Evolutionary conservation across 2,329 filamentous ascomycete genomes (phyloP).

Genomic region (Trichoderma atrobrunneum): DNA sequence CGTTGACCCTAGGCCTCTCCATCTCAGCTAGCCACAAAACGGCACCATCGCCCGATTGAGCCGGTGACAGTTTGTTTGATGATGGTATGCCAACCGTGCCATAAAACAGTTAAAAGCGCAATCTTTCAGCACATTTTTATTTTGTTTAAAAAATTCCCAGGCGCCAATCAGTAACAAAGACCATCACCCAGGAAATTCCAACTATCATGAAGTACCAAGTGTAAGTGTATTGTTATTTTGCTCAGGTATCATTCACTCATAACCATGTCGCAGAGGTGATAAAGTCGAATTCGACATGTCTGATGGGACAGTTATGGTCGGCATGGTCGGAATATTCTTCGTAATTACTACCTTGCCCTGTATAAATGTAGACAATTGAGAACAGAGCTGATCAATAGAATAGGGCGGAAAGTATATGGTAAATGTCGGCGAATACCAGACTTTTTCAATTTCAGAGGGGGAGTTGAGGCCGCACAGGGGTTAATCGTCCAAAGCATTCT

Average conservation of each 20-base stretch:
- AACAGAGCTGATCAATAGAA: neutral
- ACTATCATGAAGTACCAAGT: neutral
- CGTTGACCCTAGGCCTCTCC: neutral
- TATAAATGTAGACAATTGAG: neutral
- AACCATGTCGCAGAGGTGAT: neutral
- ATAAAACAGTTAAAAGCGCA: neutral
- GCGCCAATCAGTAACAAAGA: neutral
- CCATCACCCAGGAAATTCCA: neutral
- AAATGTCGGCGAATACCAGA: neutral
- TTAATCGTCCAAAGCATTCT: neutral
- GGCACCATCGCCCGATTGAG: neutral
- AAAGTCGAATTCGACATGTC: neutral
- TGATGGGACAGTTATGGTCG: neutral
- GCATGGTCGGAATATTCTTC: neutral
- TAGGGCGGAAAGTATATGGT: neutral
- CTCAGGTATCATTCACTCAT: neutral
- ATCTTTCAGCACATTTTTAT: neutral
- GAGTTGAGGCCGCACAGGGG: neutral
- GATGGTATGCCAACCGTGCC: neutral
- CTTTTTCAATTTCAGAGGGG: neutral
- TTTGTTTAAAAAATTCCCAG: neutral
- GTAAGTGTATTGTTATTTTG: neutral
- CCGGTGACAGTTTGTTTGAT: neutral
- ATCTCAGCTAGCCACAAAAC: neutral
- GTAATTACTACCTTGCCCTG: neutral